Conservation (phyloP, 768 basidiomycete genomes). For the Gelatoporia subvermispora region DNA sequence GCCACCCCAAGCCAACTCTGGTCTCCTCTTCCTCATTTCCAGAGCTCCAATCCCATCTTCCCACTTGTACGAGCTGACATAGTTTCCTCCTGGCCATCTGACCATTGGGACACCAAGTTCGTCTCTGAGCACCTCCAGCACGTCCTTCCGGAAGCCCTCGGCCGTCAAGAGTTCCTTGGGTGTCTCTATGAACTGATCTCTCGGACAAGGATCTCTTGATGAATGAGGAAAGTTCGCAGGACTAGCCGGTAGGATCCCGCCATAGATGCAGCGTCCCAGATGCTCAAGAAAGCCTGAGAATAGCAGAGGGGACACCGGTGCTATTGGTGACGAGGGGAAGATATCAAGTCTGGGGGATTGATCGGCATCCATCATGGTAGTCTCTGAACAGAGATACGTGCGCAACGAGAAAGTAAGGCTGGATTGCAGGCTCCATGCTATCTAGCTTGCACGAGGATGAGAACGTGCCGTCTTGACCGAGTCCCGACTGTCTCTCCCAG, state of each 20-base stretch:
- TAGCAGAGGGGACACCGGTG: slow-evolving; percentile 33
- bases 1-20: slow-evolving; percentile 57
- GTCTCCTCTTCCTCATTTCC: slow-evolving; percentile 43
- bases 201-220: slow-evolving; percentile 17
- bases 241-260: slow-evolving; percentile 38
- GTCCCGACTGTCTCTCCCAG: too few species aligned
- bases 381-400: neutral
- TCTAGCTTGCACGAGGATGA: too few species aligned
- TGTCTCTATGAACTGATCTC: slow-evolving; percentile 16
- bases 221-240: slow-evolving; percentile 27
- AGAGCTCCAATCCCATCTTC: slow-evolving; percentile 52
- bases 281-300: slow-evolving; percentile 64
- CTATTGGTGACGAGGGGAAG: slow-evolving; percentile 18
- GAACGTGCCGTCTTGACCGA: too few species aligned
- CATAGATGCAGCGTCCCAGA: slow-evolving; percentile 53
- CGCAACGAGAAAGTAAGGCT: neutral
- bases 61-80: slow-evolving; percentile 22
- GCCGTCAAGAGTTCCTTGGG: slow-evolving; percentile 14
- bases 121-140: slow-evolving; percentile 16
- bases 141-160: slow-evolving; percentile 21
- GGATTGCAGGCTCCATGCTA: neutral
- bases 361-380: neutral
- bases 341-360: slow-evolving; percentile 10
- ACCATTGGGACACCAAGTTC: slow-evolving; percentile 17
- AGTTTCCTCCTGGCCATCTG: slow-evolving; percentile 22